phyloP scores from a whole-genome alignment of 371 early-diverging fungal genomes.

The Gilbertella persicaria region DNA sequence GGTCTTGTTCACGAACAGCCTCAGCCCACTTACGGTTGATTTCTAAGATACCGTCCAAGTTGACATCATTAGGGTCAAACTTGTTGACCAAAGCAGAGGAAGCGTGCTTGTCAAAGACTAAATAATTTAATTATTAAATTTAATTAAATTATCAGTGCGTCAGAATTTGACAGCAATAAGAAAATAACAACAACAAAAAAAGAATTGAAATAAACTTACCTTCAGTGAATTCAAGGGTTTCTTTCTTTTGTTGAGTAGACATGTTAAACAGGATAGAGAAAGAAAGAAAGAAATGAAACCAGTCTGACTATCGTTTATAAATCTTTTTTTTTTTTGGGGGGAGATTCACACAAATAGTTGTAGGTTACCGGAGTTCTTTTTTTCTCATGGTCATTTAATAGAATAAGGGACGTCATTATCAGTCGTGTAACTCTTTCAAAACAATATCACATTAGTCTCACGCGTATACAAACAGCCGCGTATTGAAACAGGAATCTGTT shows the following conservation, averaged over 20 bases:
- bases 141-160: not conserved
- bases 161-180: too few species aligned
- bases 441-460: too few species aligned
- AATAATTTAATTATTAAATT: too few species aligned
- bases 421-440: too few species aligned
- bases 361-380: not conserved
- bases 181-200: too few species aligned
- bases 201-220: too few species aligned
- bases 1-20: constrained; percentile 35
- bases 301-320: not conserved
- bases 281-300: not conserved
- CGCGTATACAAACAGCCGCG: too few species aligned
- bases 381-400: not conserved
- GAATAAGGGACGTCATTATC: too few species aligned
- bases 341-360: not conserved
- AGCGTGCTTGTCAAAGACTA: not conserved
- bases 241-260: not conserved
- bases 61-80: constrained; percentile 27
- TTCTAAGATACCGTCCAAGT: constrained; percentile 25
- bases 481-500: not conserved
- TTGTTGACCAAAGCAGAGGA: constrained; percentile 11
- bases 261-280: not conserved
- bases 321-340: not conserved
- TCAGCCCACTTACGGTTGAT: constrained; percentile 43
- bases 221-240: not conserved